Evolutionary conservation across 768 basidiomycete genomes (phyloP), one percentile per base, ranked within the genome.

Genomic region (Tricholoma terreum): DNA sequence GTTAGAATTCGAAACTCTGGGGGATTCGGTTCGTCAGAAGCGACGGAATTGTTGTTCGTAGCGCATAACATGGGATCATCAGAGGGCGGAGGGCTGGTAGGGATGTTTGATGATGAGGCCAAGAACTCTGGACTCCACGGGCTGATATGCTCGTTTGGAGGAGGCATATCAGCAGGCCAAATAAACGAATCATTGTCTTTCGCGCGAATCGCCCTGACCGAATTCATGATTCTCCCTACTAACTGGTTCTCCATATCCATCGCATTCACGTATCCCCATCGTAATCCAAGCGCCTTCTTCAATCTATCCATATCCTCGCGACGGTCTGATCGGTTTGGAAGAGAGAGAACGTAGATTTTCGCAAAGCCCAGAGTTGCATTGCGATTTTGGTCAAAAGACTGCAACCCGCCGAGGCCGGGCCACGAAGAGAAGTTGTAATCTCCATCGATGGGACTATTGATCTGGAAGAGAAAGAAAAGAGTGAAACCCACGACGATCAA

Each of bases 221-320:
- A 74, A 27, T 76, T 67, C 56, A 80, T 56, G 33, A 87, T 78
- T 1, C 61, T 62, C 27, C 60, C 21, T 24, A 87, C 71, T 6
- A 75, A 52, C 1, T 70, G 60, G 31, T 78, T 69, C 11, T 73
- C 69, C 0, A 76, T 63, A n/a, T 78, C 72, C 3, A 75, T 64
- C 9, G 85, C 87, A 49, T 83, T 75, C 17, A 81, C 58, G 61
- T 85, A 80, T 3, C 75, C 77, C 84, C 84, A 89, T 9, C 71
- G 63, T 10, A 87, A 65, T 19, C 67, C 72, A 17, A 87, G 77
- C 7, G 66, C 64, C 10, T 63, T 66, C 21, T 82, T 77, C 21
- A 90, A 63, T 15, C 58, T 61, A 52, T 86, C 83, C 86, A 89
- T 89, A 48, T 82, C 74, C 17, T 65, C 58, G 12, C 81, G 80